Conservation (phyloP, 345 rosid genomes). For the Limnanthes douglasii region DNA sequence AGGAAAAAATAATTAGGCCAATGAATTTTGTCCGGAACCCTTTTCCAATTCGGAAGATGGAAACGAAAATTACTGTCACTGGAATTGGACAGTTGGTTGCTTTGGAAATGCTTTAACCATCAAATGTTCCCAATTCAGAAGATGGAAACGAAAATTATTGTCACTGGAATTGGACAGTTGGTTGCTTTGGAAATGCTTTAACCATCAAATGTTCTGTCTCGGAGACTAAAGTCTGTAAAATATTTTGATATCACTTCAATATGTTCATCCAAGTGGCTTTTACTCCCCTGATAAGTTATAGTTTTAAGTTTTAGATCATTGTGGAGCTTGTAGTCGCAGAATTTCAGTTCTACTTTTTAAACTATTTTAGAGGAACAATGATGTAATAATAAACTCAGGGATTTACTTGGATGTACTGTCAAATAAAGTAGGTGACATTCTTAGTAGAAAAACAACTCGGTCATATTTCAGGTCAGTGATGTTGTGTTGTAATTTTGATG, state of each 20-base stretch:
- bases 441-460: constrained; percentile 1
- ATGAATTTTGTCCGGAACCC: too few relatives aligned
- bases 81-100: not conserved
- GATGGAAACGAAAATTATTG: too few relatives aligned
- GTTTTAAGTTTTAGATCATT: too few relatives aligned
- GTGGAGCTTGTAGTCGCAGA: too few relatives aligned
- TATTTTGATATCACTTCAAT: too few relatives aligned
- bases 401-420: not conserved
- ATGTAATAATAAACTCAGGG: not conserved
- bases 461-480: not conserved
- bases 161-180: not conserved
- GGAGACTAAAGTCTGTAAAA: too few relatives aligned
- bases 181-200: not conserved
- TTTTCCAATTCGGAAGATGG: too few relatives aligned
- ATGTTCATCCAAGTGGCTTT: too few relatives aligned
- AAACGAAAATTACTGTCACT: too few relatives aligned
- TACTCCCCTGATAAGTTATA: too few relatives aligned
- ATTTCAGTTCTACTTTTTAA: not conserved
- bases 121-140: too few relatives aligned
- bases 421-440: not conserved
- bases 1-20: not conserved
- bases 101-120: not conserved
- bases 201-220: not conserved
- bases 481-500: constrained; percentile 5
- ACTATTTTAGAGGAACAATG: not conserved